Evolutionary conservation across 495 filamentous ascomycete genomes (phyloP), one percentile per base, ranked within the genome.

Genomic region (Cairneyella variabilis): DNA sequence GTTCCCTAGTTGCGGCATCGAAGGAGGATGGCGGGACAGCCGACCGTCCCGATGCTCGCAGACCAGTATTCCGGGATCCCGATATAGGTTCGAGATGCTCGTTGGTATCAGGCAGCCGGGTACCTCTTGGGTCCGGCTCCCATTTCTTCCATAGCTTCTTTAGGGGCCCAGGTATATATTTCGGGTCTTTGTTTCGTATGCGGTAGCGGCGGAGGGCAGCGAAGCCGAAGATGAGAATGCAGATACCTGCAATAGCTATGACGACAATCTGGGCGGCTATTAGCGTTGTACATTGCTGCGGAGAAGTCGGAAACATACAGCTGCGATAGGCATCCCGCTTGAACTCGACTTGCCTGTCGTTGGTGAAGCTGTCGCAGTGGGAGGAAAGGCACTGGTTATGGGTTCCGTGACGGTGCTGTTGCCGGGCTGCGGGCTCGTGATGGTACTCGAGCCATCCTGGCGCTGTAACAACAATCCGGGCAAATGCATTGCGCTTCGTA

Each of bases 131-230:
- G 61, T 64, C 71, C 1, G 77, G 79, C 5, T 67, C 69, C 84
- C 84, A 87, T 51, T 70, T 68, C 37, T 70, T 71, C 84, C 85
- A 88, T 69, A 72, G 67, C 12, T 66, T 69, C 60, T 86, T 87
- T 47, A 87, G 76, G 34, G 70, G 66, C 0, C 76, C 78, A 11
- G 83, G 85, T 26, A 84, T 66, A 58, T 78, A 83, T 65, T 73
- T 78, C 16, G 79, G 81, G 34, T 78, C 71, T 16, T 53, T 54
- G 32, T 63, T 56, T 4, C 61, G 51, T 40, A 69, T 67, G 28
- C 77, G 79, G 34, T 80, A 61, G 48, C 67, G 64, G 3, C 79
- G 76, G 20, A 78, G 62, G 26, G 72, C 51, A 44, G 78, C 70
- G 61, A 74, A 80, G 41, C 64, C 21, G 51, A 77, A 54, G 25